phyloP scores from a whole-genome alignment of 805 yeast species.

The Kregervanrija pseudodelftensis region DNA sequence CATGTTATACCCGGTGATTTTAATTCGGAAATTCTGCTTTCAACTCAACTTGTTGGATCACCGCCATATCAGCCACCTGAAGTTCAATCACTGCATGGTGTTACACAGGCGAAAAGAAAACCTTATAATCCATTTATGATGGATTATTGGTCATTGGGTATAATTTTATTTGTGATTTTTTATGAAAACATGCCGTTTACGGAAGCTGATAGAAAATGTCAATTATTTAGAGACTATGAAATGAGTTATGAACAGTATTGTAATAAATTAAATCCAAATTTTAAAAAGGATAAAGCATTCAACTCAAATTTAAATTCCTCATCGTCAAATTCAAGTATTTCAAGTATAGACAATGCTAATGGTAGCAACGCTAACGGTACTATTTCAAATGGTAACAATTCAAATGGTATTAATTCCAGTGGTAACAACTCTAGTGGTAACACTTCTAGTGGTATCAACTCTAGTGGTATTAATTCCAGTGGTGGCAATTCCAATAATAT shows the following conservation, averaged over 20 bases:
- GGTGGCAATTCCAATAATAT: background rate
- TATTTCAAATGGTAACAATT: background rate
- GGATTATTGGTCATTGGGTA: conserved; percentile 75
- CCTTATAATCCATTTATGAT: conserved; percentile 56
- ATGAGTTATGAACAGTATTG: conserved; percentile 31
- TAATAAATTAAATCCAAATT: conserved; percentile 24
- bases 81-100: conserved; percentile 48
- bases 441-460: conserved; percentile 1
- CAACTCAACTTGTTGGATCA: conserved; percentile 63
- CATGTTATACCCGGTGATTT: conserved; percentile 52
- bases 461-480: background rate
- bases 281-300: conserved; percentile 39
- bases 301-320: conserved; percentile 4
- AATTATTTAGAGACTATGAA: conserved; percentile 53
- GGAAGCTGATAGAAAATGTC: conserved; percentile 36
- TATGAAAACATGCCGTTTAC: conserved; percentile 57
- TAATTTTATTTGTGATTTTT: conserved; percentile 56
- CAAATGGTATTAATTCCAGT: background rate
- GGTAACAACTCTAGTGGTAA: background rate
- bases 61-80: conserved; percentile 85
- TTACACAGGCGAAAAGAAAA: conserved; percentile 27
- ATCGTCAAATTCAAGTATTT: background rate
- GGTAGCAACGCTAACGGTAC: background rate
- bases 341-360: background rate
- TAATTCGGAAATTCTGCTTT: conserved; percentile 31